Percentiles rank a stretch among this genome's conserved stretches.
These are phyloP conservation scores for Themeda triandra DNA, from an alignment of 176 grass and related monocot species.

Conservation along the genomic window DNA sequence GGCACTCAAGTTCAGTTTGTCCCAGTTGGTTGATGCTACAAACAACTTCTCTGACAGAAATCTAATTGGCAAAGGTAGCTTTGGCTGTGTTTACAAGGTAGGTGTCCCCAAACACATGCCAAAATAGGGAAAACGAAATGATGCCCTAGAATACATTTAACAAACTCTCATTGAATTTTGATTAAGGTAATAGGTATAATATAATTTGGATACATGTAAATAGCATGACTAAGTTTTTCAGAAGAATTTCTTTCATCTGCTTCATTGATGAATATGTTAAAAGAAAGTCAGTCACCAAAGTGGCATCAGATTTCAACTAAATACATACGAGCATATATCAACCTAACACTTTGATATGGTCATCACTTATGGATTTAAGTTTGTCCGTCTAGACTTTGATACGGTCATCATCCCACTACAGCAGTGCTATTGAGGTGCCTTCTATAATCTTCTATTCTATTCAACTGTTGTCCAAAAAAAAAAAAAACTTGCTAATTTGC, in stretches of 20 bases:
- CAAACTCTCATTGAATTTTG: background rate
- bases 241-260: background rate
- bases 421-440: background rate
- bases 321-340: background rate
- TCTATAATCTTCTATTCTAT: background rate
- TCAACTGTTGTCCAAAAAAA: too few species aligned
- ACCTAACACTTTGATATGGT: background rate
- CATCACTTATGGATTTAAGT: background rate
- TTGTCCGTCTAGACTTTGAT: background rate
- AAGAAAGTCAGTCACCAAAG: background rate
- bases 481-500: too few species aligned
- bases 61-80: slow-evolving; percentile 24
- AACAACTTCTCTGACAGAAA: slow-evolving; percentile 15
- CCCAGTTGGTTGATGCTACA: slow-evolving; percentile 31
- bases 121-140: background rate
- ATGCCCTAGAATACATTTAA: background rate
- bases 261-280: background rate
- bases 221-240: background rate
- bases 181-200: background rate
- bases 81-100: slow-evolving; percentile 37
- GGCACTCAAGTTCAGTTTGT: background rate
- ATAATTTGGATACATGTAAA: background rate
- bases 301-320: background rate
- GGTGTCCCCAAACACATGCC: background rate
- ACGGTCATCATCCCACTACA: background rate